Percentiles rank a stretch among this genome's conserved stretches.
Evolutionary conservation across 805 yeast species (phyloP).

Genomic region (Wickerhamiella spandovensis): DNA sequence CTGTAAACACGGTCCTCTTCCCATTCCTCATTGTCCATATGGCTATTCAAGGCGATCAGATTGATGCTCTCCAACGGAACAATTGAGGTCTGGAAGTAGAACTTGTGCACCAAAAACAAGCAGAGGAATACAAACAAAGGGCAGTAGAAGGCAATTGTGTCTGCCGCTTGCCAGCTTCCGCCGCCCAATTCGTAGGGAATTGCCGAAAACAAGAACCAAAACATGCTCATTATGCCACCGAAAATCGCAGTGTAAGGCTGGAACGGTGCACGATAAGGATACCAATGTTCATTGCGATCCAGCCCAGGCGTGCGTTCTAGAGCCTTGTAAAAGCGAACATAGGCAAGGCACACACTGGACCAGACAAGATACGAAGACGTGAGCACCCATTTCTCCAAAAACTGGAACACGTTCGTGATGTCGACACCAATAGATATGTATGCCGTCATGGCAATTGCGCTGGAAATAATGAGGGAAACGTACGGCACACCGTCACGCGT

Average conservation of each 20-base stretch:
- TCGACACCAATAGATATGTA: slow-evolving; percentile 4
- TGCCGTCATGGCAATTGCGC: slow-evolving; percentile 2
- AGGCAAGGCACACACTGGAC: slow-evolving; percentile 54
- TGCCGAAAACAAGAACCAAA: slow-evolving; percentile 39
- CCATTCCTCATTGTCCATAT: slow-evolving; percentile 17
- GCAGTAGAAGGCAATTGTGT: slow-evolving; percentile 33
- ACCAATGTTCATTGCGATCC: slow-evolving; percentile 46
- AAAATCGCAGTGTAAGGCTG: slow-evolving; percentile 54
- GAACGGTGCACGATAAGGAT: slow-evolving; percentile 52
- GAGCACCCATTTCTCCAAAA: slow-evolving; percentile 4
- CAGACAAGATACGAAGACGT: slow-evolving; percentile 39
- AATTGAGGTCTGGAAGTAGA: slow-evolving; percentile 44
- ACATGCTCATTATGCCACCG: slow-evolving; percentile 21
- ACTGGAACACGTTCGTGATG: neutral
- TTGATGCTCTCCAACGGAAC: slow-evolving; percentile 62
- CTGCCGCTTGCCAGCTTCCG: slow-evolving; percentile 31
- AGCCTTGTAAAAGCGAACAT: slow-evolving; percentile 47
- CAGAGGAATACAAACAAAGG: slow-evolving; percentile 38
- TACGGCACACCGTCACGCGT: slow-evolving; percentile 11
- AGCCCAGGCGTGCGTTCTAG: slow-evolving; percentile 46
- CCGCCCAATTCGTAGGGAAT: neutral
- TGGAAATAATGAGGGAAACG: slow-evolving; percentile 3
- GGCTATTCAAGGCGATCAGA: slow-evolving; percentile 41
- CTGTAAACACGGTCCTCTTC: slow-evolving; percentile 17
- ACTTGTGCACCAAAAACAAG: slow-evolving; percentile 40